Evolutionary conservation across 495 filamentous ascomycete genomes (phyloP).

Genomic region (Clavariopsis aquatica): DNA sequence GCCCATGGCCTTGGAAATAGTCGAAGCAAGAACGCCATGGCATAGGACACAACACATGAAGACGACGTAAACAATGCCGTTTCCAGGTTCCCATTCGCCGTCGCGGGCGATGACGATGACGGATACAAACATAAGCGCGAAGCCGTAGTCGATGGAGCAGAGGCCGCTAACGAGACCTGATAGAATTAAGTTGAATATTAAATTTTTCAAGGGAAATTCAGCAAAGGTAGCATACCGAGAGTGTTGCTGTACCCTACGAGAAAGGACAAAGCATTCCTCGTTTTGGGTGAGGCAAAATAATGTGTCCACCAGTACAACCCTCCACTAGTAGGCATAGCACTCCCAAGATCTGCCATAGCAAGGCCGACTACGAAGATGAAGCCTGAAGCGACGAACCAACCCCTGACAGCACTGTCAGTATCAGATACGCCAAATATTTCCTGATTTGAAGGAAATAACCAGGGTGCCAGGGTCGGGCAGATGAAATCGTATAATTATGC

Average conservation of each 20-base stretch:
- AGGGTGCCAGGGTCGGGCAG: no score
- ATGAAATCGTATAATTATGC: no score
- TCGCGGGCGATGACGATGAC: slow-evolving; percentile 63
- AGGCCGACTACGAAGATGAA: slow-evolving; percentile 68
- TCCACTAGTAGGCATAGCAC: slow-evolving; percentile 69
- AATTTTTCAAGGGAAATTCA: no score
- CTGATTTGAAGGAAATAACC: neutral
- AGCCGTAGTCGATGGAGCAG: slow-evolving; percentile 49
- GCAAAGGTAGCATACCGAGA: slow-evolving; percentile 44
- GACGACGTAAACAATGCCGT: slow-evolving; percentile 62
- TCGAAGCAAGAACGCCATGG: slow-evolving; percentile 61
- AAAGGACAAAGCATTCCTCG: slow-evolving; percentile 65
- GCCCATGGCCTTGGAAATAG: slow-evolving; percentile 61
- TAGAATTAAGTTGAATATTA: no score
- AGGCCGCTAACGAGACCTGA: slow-evolving; percentile 59
- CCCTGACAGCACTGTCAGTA: slow-evolving; percentile 37
- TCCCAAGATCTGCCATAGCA: slow-evolving; percentile 69
- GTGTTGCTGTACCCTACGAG: slow-evolving; percentile 74
- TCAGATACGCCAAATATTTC: no score
- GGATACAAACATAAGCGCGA: slow-evolving; percentile 46
- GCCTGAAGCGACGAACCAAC: slow-evolving; percentile 63
- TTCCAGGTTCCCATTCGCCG: slow-evolving; percentile 62
- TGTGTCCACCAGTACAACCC: slow-evolving; percentile 74
- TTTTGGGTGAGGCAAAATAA: slow-evolving; percentile 61
- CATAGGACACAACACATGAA: slow-evolving; percentile 60